Percentiles rank a stretch among this genome's conserved stretches.
Evolutionary conservation across 805 yeast genomes (phyloP).

Genomic region (Monosporozyma solicola): DNA sequence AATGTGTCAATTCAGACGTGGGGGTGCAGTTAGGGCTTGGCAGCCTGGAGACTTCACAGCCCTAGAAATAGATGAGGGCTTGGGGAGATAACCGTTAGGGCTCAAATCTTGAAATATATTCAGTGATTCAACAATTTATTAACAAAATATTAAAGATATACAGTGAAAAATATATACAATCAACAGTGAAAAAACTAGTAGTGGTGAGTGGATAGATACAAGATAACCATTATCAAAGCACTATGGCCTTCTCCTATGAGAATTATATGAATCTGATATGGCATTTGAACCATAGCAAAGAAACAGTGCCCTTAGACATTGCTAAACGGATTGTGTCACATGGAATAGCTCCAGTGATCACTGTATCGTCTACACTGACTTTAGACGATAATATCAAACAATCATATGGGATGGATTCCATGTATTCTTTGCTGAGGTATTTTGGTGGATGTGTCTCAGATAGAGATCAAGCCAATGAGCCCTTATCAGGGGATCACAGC

Average conservation of each 20-base stretch:
- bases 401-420: conserved; percentile 20
- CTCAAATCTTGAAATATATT: background rate
- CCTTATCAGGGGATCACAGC: background rate
- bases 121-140: too few relatives aligned
- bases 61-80: background rate
- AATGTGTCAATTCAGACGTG: background rate
- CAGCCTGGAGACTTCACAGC: background rate
- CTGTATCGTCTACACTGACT: conserved; percentile 24
- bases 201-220: background rate
- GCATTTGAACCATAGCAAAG: conserved; percentile 20
- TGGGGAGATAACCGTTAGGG: background rate
- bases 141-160: too few relatives aligned
- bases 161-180: background rate
- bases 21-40: background rate
- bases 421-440: conserved; percentile 24
- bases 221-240: background rate
- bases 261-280: conserved; percentile 25
- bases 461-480: conserved; percentile 26
- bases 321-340: conserved; percentile 26
- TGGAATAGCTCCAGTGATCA: conserved; percentile 29
- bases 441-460: conserved; percentile 30
- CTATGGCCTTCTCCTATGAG: conserved; percentile 10
- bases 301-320: conserved; percentile 26
- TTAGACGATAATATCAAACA: conserved; percentile 24
- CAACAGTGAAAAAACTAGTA: background rate